Evolutionary conservation across 2,329 filamentous ascomycete species (phyloP).

Genomic region (Mollisiaceae sp.): DNA sequence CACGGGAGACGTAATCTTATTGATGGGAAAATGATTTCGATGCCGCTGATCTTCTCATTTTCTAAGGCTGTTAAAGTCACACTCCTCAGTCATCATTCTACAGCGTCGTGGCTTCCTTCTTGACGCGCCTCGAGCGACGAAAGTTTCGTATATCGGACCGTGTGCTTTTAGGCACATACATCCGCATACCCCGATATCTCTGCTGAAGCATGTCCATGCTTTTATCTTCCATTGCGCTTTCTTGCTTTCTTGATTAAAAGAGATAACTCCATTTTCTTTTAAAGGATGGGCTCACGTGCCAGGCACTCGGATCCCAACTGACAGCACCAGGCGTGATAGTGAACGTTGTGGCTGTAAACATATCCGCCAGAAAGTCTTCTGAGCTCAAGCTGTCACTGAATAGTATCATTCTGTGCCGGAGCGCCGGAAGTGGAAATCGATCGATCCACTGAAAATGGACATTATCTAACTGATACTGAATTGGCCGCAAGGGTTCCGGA

Average conservation of each 20-base stretch:
- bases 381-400: conserved; percentile 14
- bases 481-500: conserved; percentile 23
- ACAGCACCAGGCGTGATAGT: not conserved
- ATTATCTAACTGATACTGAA: conserved; percentile 15
- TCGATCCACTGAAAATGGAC: conserved; percentile 31
- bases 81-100: not conserved
- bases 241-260: conserved; percentile 1
- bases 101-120: not conserved
- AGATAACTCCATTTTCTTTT: conserved; percentile 9
- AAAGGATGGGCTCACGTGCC: not conserved
- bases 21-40: too few species aligned
- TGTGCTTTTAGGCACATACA: not conserved
- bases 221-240: not conserved
- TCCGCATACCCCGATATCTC: too few species aligned
- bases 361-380: conserved; percentile 24
- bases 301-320: conserved; percentile 1
- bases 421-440: conserved; percentile 24
- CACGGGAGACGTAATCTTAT: too few species aligned
- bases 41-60: not conserved
- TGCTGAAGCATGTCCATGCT: not conserved
- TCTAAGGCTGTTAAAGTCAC: not conserved
- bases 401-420: conserved; percentile 28
- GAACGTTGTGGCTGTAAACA: conserved; percentile 20
- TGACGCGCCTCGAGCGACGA: not conserved
- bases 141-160: not conserved